Conservation (phyloP, 129 eudicot species). For the Artemisia annua region DNA sequence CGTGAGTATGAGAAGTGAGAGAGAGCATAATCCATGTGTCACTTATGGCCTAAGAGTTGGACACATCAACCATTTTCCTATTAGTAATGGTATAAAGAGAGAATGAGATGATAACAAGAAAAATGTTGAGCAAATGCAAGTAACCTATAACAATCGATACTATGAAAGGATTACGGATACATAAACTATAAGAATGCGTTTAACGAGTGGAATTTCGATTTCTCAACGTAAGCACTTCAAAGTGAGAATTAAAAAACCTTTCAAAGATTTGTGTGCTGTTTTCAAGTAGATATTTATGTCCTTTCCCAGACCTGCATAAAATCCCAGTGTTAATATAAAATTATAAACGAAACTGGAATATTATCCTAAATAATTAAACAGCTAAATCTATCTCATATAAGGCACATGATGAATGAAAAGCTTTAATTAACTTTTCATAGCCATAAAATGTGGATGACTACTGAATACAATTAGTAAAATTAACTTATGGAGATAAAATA, state of each 20-base stretch:
- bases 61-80: too few species aligned
- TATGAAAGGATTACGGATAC: background rate
- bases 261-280: background rate
- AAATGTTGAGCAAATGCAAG: background rate
- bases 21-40: too few species aligned
- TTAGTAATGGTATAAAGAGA: background rate
- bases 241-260: background rate
- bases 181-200: background rate
- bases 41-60: too few species aligned
- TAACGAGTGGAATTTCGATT: background rate
- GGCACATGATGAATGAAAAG: conserved; percentile 1
- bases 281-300: conserved; percentile 3
- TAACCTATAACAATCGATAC: background rate
- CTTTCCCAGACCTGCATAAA: background rate
- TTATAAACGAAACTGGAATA: too few species aligned
- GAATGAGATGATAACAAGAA: background rate
- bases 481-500: background rate
- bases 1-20: too few species aligned
- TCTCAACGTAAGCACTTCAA: too few species aligned
- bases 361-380: background rate
- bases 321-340: too few species aligned
- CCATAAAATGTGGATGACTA: background rate
- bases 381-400: background rate
- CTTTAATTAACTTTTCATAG: background rate
- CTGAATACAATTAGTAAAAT: background rate